A percentile compares a stretch with the other conserved stretches of the same genome.
phyloP scores from a whole-genome alignment of 768 basidiomycete genomes.

The Clitopilus hobsonii region DNA sequence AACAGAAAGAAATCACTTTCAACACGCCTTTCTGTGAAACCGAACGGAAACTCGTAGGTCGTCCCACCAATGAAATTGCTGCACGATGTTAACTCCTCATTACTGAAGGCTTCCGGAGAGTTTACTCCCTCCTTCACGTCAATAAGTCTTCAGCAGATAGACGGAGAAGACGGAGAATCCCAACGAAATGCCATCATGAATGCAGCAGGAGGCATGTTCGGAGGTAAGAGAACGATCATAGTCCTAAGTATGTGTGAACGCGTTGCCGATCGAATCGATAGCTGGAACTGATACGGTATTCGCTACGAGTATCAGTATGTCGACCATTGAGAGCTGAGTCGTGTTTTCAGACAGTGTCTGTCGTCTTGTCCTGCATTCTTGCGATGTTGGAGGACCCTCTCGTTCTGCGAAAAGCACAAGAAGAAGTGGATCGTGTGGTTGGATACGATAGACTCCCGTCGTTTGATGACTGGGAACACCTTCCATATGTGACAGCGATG shows the following conservation, averaged over 20 bases:
- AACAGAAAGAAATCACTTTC: slow-evolving; percentile 27
- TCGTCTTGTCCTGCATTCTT: background rate
- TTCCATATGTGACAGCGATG: background rate
- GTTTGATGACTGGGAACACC: background rate
- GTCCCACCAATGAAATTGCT: too few relatives aligned
- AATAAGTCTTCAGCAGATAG: background rate
- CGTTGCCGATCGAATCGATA: background rate
- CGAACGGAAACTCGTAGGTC: background rate
- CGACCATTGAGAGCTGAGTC: too few relatives aligned
- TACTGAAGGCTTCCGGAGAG: background rate
- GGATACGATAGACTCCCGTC: background rate
- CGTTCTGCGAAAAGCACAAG: background rate
- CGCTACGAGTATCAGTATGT: too few relatives aligned
- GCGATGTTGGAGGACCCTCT: background rate
- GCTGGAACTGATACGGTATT: background rate
- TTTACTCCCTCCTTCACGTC: background rate
- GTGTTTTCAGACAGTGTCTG: background rate
- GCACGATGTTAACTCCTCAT: background rate
- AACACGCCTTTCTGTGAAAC: slow-evolving; percentile 26
- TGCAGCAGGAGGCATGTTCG: background rate
- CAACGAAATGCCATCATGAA: background rate
- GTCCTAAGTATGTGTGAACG: background rate
- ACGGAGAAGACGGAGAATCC: background rate
- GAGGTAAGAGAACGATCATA: background rate
- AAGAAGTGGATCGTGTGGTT: background rate